A percentile compares a stretch with the other conserved stretches of the same genome.
phyloP scores from a whole-genome alignment of 225 moss, liverwort and hornwort species.

The Marchantia paleacea region DNA sequence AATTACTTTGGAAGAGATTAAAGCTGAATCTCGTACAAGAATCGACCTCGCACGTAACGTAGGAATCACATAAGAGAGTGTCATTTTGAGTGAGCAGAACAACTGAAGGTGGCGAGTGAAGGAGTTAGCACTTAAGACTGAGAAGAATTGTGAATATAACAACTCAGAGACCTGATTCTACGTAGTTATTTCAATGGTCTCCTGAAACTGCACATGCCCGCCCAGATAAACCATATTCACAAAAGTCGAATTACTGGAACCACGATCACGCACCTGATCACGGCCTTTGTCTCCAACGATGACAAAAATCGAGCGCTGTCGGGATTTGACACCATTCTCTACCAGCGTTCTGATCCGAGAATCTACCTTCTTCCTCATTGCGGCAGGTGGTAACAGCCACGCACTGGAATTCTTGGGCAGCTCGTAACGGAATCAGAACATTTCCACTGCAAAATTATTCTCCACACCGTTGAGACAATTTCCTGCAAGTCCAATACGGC shows the following conservation, averaged over 20 bases:
- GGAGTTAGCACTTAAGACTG: too few species aligned
- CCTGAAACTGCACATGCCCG: too few species aligned
- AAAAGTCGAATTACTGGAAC: not conserved
- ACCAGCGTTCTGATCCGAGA: constrained; percentile 87
- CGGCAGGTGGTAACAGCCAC: not conserved
- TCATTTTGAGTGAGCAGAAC: too few species aligned
- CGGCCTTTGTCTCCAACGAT: constrained; percentile 94
- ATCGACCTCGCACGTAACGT: too few species aligned
- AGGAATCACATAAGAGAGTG: too few species aligned
- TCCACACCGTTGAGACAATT: not conserved
- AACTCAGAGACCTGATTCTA: too few species aligned
- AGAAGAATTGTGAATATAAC: too few species aligned
- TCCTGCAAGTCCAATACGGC: not conserved
- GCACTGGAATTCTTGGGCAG: not conserved
- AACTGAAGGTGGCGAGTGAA: too few species aligned
- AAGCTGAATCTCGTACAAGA: too few species aligned
- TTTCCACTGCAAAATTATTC: too few species aligned
- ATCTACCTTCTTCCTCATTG: constrained; percentile 98
- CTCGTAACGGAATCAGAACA: not conserved
- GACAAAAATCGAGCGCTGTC: constrained; percentile 78
- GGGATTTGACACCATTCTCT: constrained; percentile 90
- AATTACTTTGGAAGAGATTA: not conserved
- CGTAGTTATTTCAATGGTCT: too few species aligned
- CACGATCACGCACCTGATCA: constrained; percentile 52
- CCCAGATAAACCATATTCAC: not conserved